Evolutionary conservation across 2,329 filamentous ascomycete genomes (phyloP).

Genomic region (Trematosphaeria pertusa): DNA sequence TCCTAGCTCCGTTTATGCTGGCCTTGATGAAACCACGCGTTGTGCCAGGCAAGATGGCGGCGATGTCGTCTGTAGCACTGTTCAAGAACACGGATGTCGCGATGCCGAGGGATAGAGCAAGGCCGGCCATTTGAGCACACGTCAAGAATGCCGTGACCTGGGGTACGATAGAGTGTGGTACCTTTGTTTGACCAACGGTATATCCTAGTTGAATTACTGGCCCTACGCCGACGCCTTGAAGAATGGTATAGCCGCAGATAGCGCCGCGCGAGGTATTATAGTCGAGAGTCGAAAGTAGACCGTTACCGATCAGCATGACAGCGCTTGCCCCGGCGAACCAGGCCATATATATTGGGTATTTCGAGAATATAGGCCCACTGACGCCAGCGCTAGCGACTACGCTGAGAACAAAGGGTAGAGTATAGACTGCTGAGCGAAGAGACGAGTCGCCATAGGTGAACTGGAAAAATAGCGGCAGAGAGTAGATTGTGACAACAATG

Average conservation of each 20-base stretch:
- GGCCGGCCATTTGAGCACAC: constrained; percentile 20
- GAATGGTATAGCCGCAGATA: constrained; percentile 2
- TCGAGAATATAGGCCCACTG: constrained; percentile 16
- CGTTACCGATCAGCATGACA: constrained; percentile 1
- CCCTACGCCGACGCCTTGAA: constrained; percentile 2
- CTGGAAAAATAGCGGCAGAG: constrained; percentile 14
- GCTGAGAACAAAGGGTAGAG: constrained; percentile 20
- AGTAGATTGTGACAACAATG: constrained; percentile 9
- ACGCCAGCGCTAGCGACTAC: constrained; percentile 12
- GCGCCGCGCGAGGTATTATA: constrained; percentile 1
- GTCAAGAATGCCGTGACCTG: constrained; percentile 22
- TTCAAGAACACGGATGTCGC: constrained; percentile 23
- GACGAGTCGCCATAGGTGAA: constrained; percentile 9
- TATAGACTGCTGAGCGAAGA: constrained; percentile 18
- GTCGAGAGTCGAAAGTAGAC: not conserved
- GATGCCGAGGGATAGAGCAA: constrained; percentile 20
- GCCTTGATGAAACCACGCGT: constrained; percentile 5
- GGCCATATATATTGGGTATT: constrained; percentile 18
- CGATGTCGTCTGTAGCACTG: constrained; percentile 7
- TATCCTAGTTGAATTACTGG: constrained; percentile 5
- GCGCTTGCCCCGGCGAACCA: constrained; percentile 20
- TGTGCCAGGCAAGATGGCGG: constrained; percentile 9
- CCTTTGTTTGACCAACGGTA: constrained; percentile 3
- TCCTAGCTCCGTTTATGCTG: constrained; percentile 10
- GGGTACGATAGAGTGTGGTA: not conserved